phyloP scores from a whole-genome alignment of 148 eudicot genomes.

The Silene conica region DNA sequence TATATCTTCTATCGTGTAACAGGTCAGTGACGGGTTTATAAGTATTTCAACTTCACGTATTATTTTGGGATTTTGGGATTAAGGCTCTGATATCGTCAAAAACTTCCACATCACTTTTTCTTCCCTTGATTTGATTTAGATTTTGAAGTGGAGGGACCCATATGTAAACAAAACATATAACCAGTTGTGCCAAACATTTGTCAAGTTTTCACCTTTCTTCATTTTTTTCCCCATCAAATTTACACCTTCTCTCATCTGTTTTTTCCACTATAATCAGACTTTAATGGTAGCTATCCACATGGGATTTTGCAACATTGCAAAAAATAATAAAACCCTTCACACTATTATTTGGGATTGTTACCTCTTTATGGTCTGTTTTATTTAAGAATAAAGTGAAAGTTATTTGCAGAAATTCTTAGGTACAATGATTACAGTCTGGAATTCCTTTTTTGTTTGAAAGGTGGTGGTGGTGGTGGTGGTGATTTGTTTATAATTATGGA shows the following conservation, averaged over 20 bases:
- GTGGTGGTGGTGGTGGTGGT: neutral
- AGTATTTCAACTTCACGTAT: neutral
- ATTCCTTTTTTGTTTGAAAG: conserved; percentile 20
- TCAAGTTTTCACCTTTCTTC: conserved; percentile 25
- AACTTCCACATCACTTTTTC: neutral
- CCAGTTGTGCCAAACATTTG: conserved; percentile 15
- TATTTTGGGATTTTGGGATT: neutral
- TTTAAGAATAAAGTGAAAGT: conserved; percentile 13
- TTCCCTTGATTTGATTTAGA: conserved; percentile 6
- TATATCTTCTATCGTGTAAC: neutral
- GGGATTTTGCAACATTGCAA: conserved; percentile 26
- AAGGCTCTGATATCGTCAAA: neutral
- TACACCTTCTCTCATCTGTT: neutral
- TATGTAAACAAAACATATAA: neutral
- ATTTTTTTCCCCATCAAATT: neutral
- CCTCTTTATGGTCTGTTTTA: conserved; percentile 23
- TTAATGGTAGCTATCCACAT: conserved; percentile 40
- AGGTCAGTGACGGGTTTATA: neutral
- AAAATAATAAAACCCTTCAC: conserved; percentile 7
- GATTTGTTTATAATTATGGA: neutral
- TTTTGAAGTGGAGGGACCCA: conserved; percentile 5
- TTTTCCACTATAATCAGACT: conserved; percentile 28
- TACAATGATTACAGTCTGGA: conserved; percentile 36
- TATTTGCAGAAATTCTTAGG: neutral
- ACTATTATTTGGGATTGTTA: conserved; percentile 22